These are phyloP conservation scores for Chlorella ohadii DNA, from an alignment of 139 green algal species.

Conservation along the genomic window DNA sequence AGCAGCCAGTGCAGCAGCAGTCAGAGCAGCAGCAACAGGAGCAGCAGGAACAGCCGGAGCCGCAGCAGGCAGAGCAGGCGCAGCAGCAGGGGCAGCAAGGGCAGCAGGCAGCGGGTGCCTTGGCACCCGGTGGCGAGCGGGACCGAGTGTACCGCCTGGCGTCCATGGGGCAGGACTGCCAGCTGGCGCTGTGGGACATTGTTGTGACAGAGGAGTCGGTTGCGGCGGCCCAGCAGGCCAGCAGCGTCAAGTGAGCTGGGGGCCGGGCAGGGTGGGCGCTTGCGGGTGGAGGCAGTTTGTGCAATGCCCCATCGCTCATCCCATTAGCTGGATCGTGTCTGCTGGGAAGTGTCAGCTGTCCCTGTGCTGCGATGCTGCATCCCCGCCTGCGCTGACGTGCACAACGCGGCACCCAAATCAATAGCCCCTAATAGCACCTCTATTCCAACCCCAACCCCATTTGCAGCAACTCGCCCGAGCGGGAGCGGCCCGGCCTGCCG, in stretches of 20 bases:
- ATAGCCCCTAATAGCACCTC: no score
- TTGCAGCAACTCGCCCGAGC: neutral
- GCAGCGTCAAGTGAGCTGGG: slow-evolving; percentile 16
- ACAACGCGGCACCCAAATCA: no score
- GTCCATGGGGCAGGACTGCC: slow-evolving; percentile 83
- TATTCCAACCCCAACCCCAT: no score
- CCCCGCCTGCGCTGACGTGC: no score
- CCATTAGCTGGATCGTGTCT: no score
- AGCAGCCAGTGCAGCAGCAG: neutral
- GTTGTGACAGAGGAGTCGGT: slow-evolving; percentile 56
- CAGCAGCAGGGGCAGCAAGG: neutral
- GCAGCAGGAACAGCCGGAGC: neutral
- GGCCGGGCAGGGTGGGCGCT: neutral
- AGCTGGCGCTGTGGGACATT: slow-evolving; percentile 89
- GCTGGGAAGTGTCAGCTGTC: no score
- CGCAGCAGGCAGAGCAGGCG: neutral
- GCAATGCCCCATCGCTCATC: no score
- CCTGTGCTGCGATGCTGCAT: no score
- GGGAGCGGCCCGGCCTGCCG: neutral
- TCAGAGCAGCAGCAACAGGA: neutral
- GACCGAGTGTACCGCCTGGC: slow-evolving; percentile 74
- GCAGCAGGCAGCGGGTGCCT: neutral
- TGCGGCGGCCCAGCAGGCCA: slow-evolving; percentile 23
- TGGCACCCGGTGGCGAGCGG: neutral
- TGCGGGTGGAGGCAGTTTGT: no score